Conservation (phyloP, 1,284 basidiomycete genomes). For the Ustilago crameri region DNA sequence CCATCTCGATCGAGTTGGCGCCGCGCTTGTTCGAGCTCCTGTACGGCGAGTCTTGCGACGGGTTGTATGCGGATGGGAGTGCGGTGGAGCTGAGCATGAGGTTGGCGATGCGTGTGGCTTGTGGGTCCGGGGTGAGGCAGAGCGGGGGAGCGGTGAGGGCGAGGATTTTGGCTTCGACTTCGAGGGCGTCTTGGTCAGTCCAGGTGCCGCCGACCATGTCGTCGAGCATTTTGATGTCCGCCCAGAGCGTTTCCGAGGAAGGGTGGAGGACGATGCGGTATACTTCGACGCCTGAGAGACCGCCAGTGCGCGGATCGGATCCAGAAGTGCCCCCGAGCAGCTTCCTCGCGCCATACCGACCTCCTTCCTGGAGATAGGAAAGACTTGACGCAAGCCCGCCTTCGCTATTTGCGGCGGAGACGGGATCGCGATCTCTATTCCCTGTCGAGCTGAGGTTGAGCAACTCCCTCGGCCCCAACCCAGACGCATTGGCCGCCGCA, state of each 20-base stretch:
- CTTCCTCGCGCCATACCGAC: slow-evolving; percentile 44
- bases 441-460: slow-evolving; percentile 18
- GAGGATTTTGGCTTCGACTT: slow-evolving; percentile 62
- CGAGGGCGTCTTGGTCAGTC: slow-evolving; percentile 63
- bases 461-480: slow-evolving; percentile 28
- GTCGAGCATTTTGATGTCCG: slow-evolving; percentile 62
- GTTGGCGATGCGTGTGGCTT: slow-evolving; percentile 63
- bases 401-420: slow-evolving; percentile 2
- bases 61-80: slow-evolving; percentile 42
- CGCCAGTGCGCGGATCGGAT: slow-evolving; percentile 22
- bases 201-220: slow-evolving; percentile 55
- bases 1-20: slow-evolving; percentile 60
- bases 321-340: slow-evolving; percentile 20
- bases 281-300: slow-evolving; percentile 52
- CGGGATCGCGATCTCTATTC: background rate
- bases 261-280: slow-evolving; percentile 64
- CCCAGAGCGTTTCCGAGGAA: slow-evolving; percentile 61
- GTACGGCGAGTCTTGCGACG: slow-evolving; percentile 42
- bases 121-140: slow-evolving; percentile 62
- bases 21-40: slow-evolving; percentile 41
- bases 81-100: slow-evolving; percentile 62
- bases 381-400: slow-evolving; percentile 33
- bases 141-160: slow-evolving; percentile 61
- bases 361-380: slow-evolving; percentile 57
- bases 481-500: slow-evolving; percentile 15